Evolutionary conservation across 176 grass and related monocot genomes (phyloP).

Genomic region (Melocanna baccifera): DNA sequence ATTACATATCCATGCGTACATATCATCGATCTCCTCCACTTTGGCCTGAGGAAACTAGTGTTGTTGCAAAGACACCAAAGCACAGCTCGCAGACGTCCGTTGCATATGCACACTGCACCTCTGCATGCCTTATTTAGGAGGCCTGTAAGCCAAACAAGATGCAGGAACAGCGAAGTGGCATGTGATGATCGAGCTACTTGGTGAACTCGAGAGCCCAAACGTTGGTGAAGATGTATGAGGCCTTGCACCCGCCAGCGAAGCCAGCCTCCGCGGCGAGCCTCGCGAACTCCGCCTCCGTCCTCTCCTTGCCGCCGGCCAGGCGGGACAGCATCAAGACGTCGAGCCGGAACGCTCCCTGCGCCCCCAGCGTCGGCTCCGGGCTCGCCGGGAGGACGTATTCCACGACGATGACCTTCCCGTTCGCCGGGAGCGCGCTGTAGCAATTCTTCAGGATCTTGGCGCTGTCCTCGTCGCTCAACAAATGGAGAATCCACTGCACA

Average conservation of each 20-base stretch:
- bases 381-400: not conserved
- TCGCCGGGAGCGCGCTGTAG: conserved; percentile 11
- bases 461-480: conserved; percentile 28
- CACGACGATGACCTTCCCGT: conserved; percentile 33
- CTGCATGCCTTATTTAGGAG: no score
- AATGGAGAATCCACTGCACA: conserved; percentile 32
- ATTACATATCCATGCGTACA: no score
- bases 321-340: conserved; percentile 18
- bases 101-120: no score
- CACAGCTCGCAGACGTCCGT: no score
- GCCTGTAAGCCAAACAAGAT: no score
- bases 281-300: conserved; percentile 30
- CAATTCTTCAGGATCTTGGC: conserved; percentile 38
- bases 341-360: not conserved
- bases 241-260: not conserved
- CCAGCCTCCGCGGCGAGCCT: not conserved
- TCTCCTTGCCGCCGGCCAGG: conserved; percentile 35
- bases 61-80: no score
- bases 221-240: conserved; percentile 3
- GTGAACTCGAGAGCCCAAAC: conserved; percentile 26
- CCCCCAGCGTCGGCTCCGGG: not conserved
- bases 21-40: no score
- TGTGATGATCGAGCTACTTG: conserved; percentile 10
- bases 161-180: no score
- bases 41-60: no score